These are phyloP conservation scores for Aspergillus coremiiformis DNA, from an alignment of 495 filamentous ascomycete genomes.

Conservation along the genomic window DNA sequence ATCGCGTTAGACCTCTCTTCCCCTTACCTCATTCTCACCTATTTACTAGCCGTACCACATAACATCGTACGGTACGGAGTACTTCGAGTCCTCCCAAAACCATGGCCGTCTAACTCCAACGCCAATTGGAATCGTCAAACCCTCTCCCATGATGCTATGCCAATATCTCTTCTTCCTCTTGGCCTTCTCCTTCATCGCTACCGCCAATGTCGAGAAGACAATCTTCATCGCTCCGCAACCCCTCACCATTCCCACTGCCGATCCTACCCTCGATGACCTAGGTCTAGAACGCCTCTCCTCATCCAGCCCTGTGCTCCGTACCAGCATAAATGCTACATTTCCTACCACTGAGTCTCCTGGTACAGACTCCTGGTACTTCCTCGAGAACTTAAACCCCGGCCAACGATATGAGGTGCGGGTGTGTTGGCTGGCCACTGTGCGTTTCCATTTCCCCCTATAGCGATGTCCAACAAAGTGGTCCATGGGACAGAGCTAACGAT, in stretches of 20 bases:
- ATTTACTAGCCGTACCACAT: no score
- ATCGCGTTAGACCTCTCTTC: no score
- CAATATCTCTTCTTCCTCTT: conserved; percentile 21
- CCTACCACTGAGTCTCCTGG: conserved; percentile 52
- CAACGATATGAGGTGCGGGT: conserved; percentile 87
- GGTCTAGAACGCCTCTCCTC: conserved; percentile 59
- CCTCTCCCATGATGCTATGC: conserved; percentile 13
- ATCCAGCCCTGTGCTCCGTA: conserved; percentile 45
- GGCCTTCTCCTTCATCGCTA: conserved; percentile 23
- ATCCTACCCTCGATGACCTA: conserved; percentile 56
- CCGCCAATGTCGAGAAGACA: conserved; percentile 81
- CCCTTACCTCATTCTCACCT: not conserved
- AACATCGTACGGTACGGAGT: not conserved
- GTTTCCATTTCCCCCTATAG: conserved; percentile 20
- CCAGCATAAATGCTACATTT: conserved; percentile 57
- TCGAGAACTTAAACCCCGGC: conserved; percentile 63
- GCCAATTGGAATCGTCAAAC: conserved; percentile 7
- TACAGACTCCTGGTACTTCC: conserved; percentile 68
- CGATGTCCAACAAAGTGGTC: not conserved
- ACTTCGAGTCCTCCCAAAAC: not conserved
- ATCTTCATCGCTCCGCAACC: conserved; percentile 71
- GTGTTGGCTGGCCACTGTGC: conserved; percentile 90
- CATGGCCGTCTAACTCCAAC: not conserved
- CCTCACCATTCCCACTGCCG: conserved; percentile 44
- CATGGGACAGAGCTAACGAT: not conserved